These are phyloP conservation scores for Protomyces lactucae-debilis DNA, from an alignment of 1,139 yeast genomes.

Conservation along the genomic window DNA sequence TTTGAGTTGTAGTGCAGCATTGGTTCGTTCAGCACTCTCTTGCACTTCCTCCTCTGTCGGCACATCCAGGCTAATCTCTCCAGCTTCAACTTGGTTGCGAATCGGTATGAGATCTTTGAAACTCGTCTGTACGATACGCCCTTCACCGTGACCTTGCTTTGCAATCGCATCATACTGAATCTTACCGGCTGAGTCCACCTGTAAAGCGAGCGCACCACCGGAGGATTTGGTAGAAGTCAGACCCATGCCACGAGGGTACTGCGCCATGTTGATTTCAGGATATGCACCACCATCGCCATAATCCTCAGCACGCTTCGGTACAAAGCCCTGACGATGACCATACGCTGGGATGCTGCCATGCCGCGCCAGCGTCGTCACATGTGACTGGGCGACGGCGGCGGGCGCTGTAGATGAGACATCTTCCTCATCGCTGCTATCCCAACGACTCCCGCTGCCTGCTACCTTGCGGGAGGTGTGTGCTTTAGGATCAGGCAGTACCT, in stretches of 20 bases:
- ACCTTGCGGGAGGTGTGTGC: not conserved
- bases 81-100: constrained; percentile 44
- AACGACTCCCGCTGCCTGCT: not conserved
- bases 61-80: constrained; percentile 38
- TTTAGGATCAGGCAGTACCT: constrained; percentile 13
- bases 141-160: constrained; percentile 36
- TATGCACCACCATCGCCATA: constrained; percentile 42
- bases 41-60: constrained; percentile 47
- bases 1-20: constrained; percentile 47
- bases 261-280: constrained; percentile 40
- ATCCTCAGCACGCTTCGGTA: constrained; percentile 36
- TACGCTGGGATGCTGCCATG: constrained; percentile 35
- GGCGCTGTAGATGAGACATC: not conserved
- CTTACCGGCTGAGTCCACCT: constrained; percentile 39
- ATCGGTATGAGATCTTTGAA: constrained; percentile 49
- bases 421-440: not conserved
- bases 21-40: constrained; percentile 46
- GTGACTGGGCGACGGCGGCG: not conserved
- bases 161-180: constrained; percentile 41
- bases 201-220: constrained; percentile 38
- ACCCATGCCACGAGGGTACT: constrained; percentile 41
- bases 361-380: not conserved
- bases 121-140: constrained; percentile 40
- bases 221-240: constrained; percentile 29
- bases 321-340: constrained; percentile 38